Evolutionary conservation across 495 filamentous ascomycete species (phyloP).

Genomic region (Immersiella caudata): DNA sequence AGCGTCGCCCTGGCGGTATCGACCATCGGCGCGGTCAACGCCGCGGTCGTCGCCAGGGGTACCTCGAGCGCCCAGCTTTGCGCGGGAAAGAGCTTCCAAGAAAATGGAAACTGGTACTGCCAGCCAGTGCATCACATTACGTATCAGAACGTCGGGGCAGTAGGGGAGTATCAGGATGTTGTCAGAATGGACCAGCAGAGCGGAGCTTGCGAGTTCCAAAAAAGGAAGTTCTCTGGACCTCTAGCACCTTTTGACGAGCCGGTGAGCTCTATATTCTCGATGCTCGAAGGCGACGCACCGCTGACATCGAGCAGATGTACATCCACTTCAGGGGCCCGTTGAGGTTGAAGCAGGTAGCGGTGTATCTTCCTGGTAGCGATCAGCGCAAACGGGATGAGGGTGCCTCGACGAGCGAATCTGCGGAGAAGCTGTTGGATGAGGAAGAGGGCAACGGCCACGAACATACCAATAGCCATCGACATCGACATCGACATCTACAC

Average conservation of each 20-base stretch:
- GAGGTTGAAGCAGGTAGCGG: conserved; percentile 62
- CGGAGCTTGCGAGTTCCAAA: conserved; percentile 55
- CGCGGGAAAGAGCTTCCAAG: conserved; percentile 21
- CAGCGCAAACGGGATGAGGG: conserved; percentile 33
- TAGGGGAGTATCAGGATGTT: conserved; percentile 63
- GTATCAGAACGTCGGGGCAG: conserved; percentile 59
- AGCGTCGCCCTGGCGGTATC: conserved; percentile 14
- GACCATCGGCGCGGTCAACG: background rate
- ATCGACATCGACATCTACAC: conserved; percentile 4
- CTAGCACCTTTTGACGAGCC: conserved; percentile 68
- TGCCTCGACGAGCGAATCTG: conserved; percentile 21
- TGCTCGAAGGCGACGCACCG: background rate
- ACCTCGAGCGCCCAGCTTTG: conserved; percentile 22
- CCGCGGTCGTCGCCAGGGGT: background rate
- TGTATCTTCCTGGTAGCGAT: conserved; percentile 52
- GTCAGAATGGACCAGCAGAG: conserved; percentile 55
- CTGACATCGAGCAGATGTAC: conserved; percentile 54
- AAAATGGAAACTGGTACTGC: conserved; percentile 59
- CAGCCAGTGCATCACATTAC: conserved; percentile 57
- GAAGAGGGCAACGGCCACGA: background rate
- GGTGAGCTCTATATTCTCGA: conserved; percentile 46
- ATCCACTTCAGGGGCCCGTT: conserved; percentile 72
- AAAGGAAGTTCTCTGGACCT: conserved; percentile 56
- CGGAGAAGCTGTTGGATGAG: conserved; percentile 26
- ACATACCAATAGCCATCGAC: background rate